A percentile compares a stretch with the other conserved stretches of the same genome.
Evolutionary conservation across 192 early-diverging fungal species (phyloP).

Genomic region (Pilobolus umbonatus): DNA sequence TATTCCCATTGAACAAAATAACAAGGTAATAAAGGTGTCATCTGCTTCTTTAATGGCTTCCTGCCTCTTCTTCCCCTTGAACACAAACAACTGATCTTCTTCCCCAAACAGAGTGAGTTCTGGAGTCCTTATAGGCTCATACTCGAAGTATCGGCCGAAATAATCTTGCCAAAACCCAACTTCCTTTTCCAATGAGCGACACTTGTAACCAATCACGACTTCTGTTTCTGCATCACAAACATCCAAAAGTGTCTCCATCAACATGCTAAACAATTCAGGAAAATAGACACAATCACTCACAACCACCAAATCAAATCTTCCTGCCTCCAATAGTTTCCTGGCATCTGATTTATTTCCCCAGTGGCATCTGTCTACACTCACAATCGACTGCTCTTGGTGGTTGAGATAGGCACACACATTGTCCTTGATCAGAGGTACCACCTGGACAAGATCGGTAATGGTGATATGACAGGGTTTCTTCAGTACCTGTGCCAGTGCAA

Average conservation of each 20-base stretch:
- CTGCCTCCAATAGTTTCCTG: slow-evolving; percentile 1
- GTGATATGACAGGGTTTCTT: slow-evolving; percentile 26
- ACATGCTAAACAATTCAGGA: slow-evolving; percentile 39
- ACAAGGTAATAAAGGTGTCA: slow-evolving; percentile 44
- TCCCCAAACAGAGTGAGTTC: slow-evolving; percentile 19
- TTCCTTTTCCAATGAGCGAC: slow-evolving; percentile 44
- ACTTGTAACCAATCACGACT: slow-evolving; percentile 49
- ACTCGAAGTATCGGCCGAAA: slow-evolving; percentile 48
- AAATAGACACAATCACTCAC: slow-evolving; percentile 49
- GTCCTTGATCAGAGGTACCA: slow-evolving; percentile 39
- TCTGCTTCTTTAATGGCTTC: slow-evolving; percentile 33
- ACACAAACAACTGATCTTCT: slow-evolving; percentile 39
- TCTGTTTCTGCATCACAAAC: slow-evolving; percentile 31
- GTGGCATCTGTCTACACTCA: slow-evolving; percentile 31
- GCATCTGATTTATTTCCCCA: slow-evolving; percentile 45
- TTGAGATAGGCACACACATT: slow-evolving; percentile 23
- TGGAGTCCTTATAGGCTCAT: slow-evolving; percentile 37
- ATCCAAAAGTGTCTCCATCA: slow-evolving; percentile 38
- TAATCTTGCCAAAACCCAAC: slow-evolving; percentile 46
- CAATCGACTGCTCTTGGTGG: slow-evolving; percentile 5
- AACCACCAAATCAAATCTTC: slow-evolving; percentile 38
- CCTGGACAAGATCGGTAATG: slow-evolving; percentile 45
- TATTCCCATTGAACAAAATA: slow-evolving; percentile 36
- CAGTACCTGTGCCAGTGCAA: slow-evolving; percentile 38
- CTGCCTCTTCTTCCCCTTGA: slow-evolving; percentile 33